Evolutionary conservation across 192 early-diverging fungal genomes (phyloP).

Genomic region (Coemansia erecta): DNA sequence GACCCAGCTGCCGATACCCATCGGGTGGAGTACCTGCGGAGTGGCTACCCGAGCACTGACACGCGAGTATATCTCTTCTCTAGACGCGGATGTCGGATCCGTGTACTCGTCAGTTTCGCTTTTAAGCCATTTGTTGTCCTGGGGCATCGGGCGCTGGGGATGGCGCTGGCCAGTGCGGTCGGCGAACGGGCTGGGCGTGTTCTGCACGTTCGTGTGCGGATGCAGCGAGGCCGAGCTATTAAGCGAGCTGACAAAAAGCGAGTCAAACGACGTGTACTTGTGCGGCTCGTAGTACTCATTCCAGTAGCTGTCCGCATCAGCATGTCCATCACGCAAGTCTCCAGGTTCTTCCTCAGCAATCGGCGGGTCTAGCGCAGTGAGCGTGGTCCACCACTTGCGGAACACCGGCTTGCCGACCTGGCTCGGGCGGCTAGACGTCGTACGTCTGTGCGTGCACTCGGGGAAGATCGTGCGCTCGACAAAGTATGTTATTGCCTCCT

Average conservation of each 20-base stretch:
- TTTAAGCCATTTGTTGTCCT: constrained; percentile 49
- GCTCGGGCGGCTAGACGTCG: constrained; percentile 20
- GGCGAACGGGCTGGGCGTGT: constrained; percentile 39
- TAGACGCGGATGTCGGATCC: constrained; percentile 30
- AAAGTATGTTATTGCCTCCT: constrained; percentile 92
- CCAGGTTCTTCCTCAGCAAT: constrained; percentile 8
- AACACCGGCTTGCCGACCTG: constrained; percentile 42
- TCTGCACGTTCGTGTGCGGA: constrained; percentile 16
- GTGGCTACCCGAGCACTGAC: constrained; percentile 40
- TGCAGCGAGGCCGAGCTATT: constrained; percentile 66
- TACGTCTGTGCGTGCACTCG: constrained; percentile 13
- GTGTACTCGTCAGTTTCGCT: constrained; percentile 28
- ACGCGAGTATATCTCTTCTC: constrained; percentile 33
- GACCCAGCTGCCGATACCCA: constrained; percentile 47
- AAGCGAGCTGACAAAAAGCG: constrained; percentile 83
- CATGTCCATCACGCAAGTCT: constrained; percentile 25
- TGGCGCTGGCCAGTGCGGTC: constrained; percentile 15
- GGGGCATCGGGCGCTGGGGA: constrained; percentile 17
- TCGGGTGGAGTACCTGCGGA: constrained; percentile 20
- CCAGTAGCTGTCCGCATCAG: constrained; percentile 65
- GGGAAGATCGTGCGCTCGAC: constrained; percentile 51
- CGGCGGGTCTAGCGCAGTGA: neutral
- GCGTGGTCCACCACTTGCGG: constrained; percentile 40
- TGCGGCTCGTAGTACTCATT: constrained; percentile 84
- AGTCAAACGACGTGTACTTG: constrained; percentile 71